phyloP scores from a whole-genome alignment of 2,329 filamentous ascomycete genomes.

The Trichoderma semiorbis region DNA sequence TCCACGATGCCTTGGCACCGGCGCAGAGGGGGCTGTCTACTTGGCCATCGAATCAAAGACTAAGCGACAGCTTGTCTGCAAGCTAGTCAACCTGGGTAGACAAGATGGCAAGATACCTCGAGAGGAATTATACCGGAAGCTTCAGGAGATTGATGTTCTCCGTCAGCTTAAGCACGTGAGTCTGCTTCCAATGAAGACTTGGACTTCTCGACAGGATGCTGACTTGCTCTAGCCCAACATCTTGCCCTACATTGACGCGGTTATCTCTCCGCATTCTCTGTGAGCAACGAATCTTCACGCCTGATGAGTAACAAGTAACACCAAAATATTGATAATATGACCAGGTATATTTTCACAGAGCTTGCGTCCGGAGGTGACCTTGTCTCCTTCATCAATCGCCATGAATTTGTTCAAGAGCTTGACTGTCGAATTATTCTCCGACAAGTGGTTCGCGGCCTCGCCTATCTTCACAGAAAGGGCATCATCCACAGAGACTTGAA shows the following conservation, averaged over 20 bases:
- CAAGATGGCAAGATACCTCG: slow-evolving; percentile 26
- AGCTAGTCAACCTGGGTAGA: slow-evolving; percentile 53
- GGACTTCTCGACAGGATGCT: neutral
- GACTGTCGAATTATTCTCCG: slow-evolving; percentile 44
- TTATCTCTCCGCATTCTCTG: slow-evolving; percentile 46
- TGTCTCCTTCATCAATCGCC: slow-evolving; percentile 45
- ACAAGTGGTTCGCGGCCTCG: slow-evolving; percentile 45
- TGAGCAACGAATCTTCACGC: slow-evolving; percentile 25
- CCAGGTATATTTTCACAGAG: slow-evolving; percentile 54
- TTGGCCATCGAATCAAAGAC: slow-evolving; percentile 46
- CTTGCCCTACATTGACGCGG: slow-evolving; percentile 49
- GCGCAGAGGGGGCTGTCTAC: slow-evolving; percentile 37
- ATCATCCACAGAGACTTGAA: slow-evolving; percentile 54
- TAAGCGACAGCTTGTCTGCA: slow-evolving; percentile 64
- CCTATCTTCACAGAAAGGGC: slow-evolving; percentile 47
- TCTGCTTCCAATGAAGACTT: neutral
- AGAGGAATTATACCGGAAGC: slow-evolving; percentile 36
- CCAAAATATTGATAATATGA: neutral
- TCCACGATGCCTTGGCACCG: slow-evolving; percentile 36
- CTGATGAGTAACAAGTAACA: rapidly evolving
- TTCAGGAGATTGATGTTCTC: slow-evolving; percentile 52
- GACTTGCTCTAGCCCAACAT: slow-evolving; percentile 48
- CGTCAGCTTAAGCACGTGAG: slow-evolving; percentile 53
- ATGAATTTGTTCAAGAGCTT: slow-evolving; percentile 37
- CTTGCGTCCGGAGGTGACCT: slow-evolving; percentile 54